A percentile compares a stretch with the other conserved stretches of the same genome.
Conservation (phyloP, 2,329 filamentous ascomycete genomes). For the Claviceps maximensis region DNA sequence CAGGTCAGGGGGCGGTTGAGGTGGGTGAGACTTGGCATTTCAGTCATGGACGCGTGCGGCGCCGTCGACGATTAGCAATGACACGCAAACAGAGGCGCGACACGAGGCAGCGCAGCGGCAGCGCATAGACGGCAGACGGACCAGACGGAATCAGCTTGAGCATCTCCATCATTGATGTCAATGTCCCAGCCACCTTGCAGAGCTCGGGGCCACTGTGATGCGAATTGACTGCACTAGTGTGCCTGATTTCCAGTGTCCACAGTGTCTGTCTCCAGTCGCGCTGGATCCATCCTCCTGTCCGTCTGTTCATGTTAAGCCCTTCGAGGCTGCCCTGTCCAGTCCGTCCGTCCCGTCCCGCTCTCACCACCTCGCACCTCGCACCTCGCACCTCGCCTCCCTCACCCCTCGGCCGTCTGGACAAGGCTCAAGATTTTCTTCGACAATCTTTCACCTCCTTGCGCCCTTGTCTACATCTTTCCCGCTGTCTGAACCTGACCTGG, state of each 20-base stretch:
- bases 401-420: neutral
- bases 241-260: no score
- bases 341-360: conserved; percentile 2
- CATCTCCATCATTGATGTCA: neutral
- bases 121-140: neutral
- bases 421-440: neutral
- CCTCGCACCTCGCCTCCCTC: neutral
- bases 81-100: neutral
- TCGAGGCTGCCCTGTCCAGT: neutral
- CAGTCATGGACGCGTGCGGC: neutral
- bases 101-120: neutral
- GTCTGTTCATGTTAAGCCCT: no score
- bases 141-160: neutral
- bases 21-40: neutral
- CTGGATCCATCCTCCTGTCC: neutral
- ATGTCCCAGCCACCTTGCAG: neutral
- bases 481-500: neutral
- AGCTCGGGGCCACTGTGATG: neutral
- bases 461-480: neutral
- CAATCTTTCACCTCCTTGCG: neutral
- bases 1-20: neutral
- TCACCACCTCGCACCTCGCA: neutral
- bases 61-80: neutral
- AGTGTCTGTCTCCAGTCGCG: no score
- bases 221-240: neutral